Base-by-base conservation (phyloP, 2,329 filamentous ascomycete species). In the Calonectria leucothoes region DNA sequence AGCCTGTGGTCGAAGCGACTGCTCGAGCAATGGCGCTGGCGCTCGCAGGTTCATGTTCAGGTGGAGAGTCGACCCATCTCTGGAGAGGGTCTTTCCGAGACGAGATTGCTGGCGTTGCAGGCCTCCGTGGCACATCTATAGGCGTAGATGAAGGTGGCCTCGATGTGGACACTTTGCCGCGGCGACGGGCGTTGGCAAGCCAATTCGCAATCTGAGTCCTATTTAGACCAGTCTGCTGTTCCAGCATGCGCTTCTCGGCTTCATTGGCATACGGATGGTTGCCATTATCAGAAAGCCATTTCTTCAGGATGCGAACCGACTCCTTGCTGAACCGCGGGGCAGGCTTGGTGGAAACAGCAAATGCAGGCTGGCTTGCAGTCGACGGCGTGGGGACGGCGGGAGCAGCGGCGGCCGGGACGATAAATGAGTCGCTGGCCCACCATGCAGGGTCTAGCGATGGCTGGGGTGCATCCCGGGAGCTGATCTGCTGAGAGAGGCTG, bases 141-240 rank as follows among this genome's bases (percentile, higher is more conserved):
- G 89, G 75, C 7, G 59, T 61, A 5, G 45, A 42, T 11, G 73
- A 67, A 5, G 57, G 31, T 15, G 55, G 7, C 27, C 48, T 23
- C 20, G 61, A 51, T 5, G 39, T 23, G 17, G 70, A 67, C 25
- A 93, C 91, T 85, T 96, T 97, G 77, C 93, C 92, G 75, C 95
- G 89, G 70, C 95, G 91, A 52, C 95, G 91, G 68, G 94, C 94
- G 83, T 97, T 97, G 72, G 95, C 94, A 61, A 97, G 90, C 95
- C 95, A 97, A 82, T 96, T 97, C n/a, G 92, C 92, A 74, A 97
- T 95, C 81, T 98, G 95, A 15, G 89, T 93, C 78, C 93, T 90
- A 81, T 90, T 94, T 35, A 98, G 88, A 10, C 94, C 94, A 1
- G 95, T 97, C 77, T 92, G 89, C 66, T 89, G 88, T 82, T 94